A percentile compares a stretch with the other conserved stretches of the same genome.
Evolutionary conservation across 108 stramenopile species (phyloP).

Genomic region (Skeletonema menzelii): DNA sequence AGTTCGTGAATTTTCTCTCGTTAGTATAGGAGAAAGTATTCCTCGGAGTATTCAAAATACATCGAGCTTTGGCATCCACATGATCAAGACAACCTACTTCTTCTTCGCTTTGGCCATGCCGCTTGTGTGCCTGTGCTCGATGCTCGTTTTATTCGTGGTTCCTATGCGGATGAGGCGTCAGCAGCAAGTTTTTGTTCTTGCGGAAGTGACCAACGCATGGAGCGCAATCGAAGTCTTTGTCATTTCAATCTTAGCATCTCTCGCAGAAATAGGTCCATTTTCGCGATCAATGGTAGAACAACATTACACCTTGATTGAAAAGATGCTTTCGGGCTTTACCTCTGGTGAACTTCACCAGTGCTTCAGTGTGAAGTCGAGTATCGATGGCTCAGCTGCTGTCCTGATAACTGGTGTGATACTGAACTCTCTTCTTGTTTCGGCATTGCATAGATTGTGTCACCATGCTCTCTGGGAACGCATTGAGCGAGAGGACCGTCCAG

Average conservation of each 20-base stretch:
- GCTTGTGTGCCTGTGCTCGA: slow-evolving; percentile 57
- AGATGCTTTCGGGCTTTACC: slow-evolving; percentile 53
- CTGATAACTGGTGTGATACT: slow-evolving; percentile 67
- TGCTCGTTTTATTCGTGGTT: slow-evolving; percentile 64
- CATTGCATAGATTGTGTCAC: slow-evolving; percentile 64
- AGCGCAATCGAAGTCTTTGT: slow-evolving; percentile 90
- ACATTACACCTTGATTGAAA: slow-evolving; percentile 70
- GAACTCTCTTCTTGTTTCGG: slow-evolving; percentile 60
- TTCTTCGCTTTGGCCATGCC: slow-evolving; percentile 89
- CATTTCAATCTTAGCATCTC: slow-evolving; percentile 59
- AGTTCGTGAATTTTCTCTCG: slow-evolving; percentile 60
- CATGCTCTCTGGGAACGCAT: slow-evolving; percentile 68
- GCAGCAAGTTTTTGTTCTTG: slow-evolving; percentile 62
- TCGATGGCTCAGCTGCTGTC: slow-evolving; percentile 54
- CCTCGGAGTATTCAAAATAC: slow-evolving; percentile 65
- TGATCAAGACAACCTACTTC: slow-evolving; percentile 76
- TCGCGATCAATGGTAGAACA: slow-evolving; percentile 85
- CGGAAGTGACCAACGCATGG: slow-evolving; percentile 90
- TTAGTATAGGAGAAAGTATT: slow-evolving; percentile 74
- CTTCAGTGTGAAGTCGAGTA: slow-evolving; percentile 74
- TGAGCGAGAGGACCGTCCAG: slow-evolving; percentile 47
- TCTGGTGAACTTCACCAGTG: slow-evolving; percentile 62
- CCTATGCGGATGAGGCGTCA: slow-evolving; percentile 67
- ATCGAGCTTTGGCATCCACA: slow-evolving; percentile 53
- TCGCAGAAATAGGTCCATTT: slow-evolving; percentile 83